phyloP scores from a whole-genome alignment of 2,329 filamentous ascomycete genomes.

The Macrophomina phaseolina region DNA sequence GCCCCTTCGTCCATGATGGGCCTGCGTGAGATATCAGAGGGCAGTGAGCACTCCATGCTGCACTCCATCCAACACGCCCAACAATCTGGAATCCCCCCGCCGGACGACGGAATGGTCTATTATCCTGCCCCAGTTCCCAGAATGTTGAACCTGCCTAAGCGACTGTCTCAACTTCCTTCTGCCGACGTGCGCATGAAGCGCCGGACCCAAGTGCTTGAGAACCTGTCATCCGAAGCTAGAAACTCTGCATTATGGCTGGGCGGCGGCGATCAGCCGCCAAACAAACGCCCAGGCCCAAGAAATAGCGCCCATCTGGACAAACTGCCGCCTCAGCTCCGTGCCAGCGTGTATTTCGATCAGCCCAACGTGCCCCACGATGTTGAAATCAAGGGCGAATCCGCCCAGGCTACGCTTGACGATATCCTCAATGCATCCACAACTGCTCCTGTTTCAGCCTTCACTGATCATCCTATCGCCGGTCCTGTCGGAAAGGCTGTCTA shows the following conservation, averaged over 20 bases:
- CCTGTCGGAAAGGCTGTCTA: slow-evolving; percentile 78
- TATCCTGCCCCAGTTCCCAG: slow-evolving; percentile 94
- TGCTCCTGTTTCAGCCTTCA: slow-evolving; percentile 90
- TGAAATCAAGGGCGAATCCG: slow-evolving; percentile 74
- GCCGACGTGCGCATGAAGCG: slow-evolving; percentile 69
- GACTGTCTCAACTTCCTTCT: slow-evolving; percentile 76
- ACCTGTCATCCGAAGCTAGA: slow-evolving; percentile 61
- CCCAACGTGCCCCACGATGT: slow-evolving; percentile 63
- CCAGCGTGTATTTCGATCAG: slow-evolving; percentile 87
- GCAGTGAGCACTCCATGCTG: slow-evolving; percentile 52
- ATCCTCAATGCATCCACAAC: slow-evolving; percentile 88
- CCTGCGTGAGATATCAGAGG: slow-evolving; percentile 31
- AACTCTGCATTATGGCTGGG: slow-evolving; percentile 58
- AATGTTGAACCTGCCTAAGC: slow-evolving; percentile 90
- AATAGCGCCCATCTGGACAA: slow-evolving; percentile 50
- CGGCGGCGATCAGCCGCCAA: slow-evolving; percentile 28
- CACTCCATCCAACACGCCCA: slow-evolving; percentile 41
- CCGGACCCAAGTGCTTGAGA: slow-evolving; percentile 73
- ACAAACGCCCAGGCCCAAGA: slow-evolving; percentile 39
- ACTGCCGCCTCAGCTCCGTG: slow-evolving; percentile 82
- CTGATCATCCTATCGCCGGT: slow-evolving; percentile 83
- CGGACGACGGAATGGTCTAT: slow-evolving; percentile 83
- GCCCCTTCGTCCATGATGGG: slow-evolving; percentile 50
- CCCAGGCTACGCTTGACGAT: slow-evolving; percentile 85
- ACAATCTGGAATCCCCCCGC: slow-evolving; percentile 53